Evolutionary conservation across 2,329 filamentous ascomycete species (phyloP).

Genomic region (Fusarium sp.): DNA sequence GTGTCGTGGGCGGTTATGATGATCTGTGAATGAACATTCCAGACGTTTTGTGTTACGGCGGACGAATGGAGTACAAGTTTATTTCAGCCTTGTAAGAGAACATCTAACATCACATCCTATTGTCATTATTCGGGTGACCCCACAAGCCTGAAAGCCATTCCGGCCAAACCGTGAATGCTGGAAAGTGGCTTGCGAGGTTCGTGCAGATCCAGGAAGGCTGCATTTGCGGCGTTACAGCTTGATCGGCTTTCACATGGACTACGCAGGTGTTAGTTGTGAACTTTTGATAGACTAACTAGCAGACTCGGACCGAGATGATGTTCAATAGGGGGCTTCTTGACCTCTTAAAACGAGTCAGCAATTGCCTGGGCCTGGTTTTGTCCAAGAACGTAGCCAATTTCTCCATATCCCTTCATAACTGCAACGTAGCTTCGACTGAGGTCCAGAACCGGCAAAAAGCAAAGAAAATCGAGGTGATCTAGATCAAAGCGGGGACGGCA

Average conservation of each 20-base stretch:
- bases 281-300: background rate
- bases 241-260: background rate
- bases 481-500: background rate
- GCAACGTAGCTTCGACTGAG: background rate
- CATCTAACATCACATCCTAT: background rate
- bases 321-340: background rate
- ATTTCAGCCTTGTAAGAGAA: slow-evolving; percentile 1
- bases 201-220: slow-evolving; percentile 8
- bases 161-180: background rate
- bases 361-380: too few relatives aligned
- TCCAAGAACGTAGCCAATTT: background rate
- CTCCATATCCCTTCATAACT: background rate
- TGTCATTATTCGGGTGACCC: background rate
- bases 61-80: background rate
- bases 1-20: background rate
- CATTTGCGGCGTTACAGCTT: background rate
- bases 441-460: background rate
- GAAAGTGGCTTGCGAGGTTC: slow-evolving; percentile 15
- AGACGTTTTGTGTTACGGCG: slow-evolving; percentile 1
- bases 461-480: background rate
- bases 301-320: background rate
- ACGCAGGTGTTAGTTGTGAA: background rate
- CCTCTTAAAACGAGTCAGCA: background rate
- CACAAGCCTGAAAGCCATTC: background rate
- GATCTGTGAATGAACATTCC: background rate